Evolutionary conservation across 2,329 filamentous ascomycete species (phyloP).

Genomic region (Penicillium sp.): DNA sequence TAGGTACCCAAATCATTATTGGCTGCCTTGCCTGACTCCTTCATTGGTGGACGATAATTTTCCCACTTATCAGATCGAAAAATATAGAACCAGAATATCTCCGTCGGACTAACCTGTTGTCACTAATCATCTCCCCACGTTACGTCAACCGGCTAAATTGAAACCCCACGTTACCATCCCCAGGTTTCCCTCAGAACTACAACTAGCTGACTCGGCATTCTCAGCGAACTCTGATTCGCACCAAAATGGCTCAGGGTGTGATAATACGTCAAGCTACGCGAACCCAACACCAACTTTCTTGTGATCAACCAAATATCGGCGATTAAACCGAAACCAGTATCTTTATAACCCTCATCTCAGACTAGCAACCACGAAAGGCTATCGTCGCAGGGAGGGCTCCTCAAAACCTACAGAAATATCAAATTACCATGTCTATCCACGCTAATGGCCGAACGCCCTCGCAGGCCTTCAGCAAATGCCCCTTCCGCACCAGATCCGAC

Average conservation of each 20-base stretch:
- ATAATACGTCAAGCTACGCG: neutral
- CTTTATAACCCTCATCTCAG: neutral
- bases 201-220: slow-evolving; percentile 7
- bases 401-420: neutral
- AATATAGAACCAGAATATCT: neutral
- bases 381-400: neutral
- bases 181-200: neutral
- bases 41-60: slow-evolving; percentile 11
- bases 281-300: neutral
- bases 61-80: slow-evolving; percentile 2
- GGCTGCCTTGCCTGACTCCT: neutral
- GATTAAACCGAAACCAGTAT: neutral
- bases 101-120: neutral
- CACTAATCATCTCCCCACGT: slow-evolving; percentile 1
- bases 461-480: slow-evolving; percentile 29
- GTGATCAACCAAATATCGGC: neutral
- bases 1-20: neutral
- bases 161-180: neutral
- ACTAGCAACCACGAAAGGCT: neutral
- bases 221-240: neutral
- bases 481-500: slow-evolving; percentile 31
- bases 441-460: slow-evolving; percentile 32
- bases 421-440: slow-evolving; percentile 28
- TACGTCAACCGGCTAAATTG: slow-evolving; percentile 8
- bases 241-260: neutral